These are phyloP conservation scores for Monascus ruber DNA, from an alignment of 2,329 filamentous ascomycete species.

Conservation along the genomic window DNA sequence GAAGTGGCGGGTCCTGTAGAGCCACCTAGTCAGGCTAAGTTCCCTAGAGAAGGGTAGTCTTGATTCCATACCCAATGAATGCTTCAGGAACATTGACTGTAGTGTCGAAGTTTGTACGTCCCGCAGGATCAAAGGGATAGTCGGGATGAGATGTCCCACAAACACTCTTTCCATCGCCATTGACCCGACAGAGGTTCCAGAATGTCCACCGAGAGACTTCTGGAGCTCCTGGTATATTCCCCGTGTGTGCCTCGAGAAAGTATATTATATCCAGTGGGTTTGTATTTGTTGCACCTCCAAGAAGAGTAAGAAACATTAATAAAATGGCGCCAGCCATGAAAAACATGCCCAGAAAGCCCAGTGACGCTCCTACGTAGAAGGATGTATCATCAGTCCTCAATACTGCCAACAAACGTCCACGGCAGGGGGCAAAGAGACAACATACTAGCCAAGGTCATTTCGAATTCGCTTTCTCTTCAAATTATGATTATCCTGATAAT, in stretches of 20 bases:
- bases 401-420: no score
- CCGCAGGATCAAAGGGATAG: constrained; percentile 53
- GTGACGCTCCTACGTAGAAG: constrained; percentile 37
- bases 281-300: constrained; percentile 46
- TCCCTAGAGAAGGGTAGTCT: neutral
- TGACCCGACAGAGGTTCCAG: constrained; percentile 66
- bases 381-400: neutral
- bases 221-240: constrained; percentile 57
- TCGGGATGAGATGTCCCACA: constrained; percentile 55
- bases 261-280: constrained; percentile 62
- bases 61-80: constrained; percentile 40
- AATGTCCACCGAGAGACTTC: constrained; percentile 73
- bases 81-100: constrained; percentile 39
- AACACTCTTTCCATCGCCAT: constrained; percentile 43
- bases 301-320: constrained; percentile 54
- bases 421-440: no score
- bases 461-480: no score
- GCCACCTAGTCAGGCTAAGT: constrained; percentile 1
- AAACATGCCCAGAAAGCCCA: constrained; percentile 48
- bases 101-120: constrained; percentile 47
- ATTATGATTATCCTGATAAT: no score
- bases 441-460: no score
- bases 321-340: constrained; percentile 51
- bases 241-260: constrained; percentile 73
- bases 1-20: constrained; percentile 48